Evolutionary conservation across 78 protist species (phyloP), one percentile per base, ranked within the genome.

Genomic region (Tieghemostelium lacteum): DNA sequence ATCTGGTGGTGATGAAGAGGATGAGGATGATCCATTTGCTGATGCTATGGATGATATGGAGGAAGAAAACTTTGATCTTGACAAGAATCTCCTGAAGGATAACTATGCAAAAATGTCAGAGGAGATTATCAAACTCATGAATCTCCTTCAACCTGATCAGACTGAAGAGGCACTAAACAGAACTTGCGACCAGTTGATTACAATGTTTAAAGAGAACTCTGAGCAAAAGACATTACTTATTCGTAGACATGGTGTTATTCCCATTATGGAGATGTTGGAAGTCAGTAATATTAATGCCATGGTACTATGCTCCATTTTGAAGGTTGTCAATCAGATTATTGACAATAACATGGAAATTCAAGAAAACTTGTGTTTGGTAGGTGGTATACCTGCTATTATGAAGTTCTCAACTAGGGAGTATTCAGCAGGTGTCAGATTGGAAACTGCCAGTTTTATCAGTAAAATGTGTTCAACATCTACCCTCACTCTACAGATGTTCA

Each of bases 381-480:
- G 98, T 45, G 97, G 86, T 70, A 72, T 96, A 7, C 97, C 98
- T 7, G 94, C 96, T 0, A 72, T 96, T 34, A 52, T 95, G 75
- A 39, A 49, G 26, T 96, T 73, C 39, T 64, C 96, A 22, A 74
- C 54, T 17, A 61, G 60, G 7, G 67, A 76, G 14, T 93, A 91
- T 63, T 37, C 71, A 26, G 24, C 66, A 14, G 31, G 42, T 0
- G 76, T 94, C 28, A 93, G 95, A 45, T 31, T 57, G 2, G 95
- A 96, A 71, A 94, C 96, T 29, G 96, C 96, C n/a, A 19, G 34
- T 0, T 96, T 96, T 52, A 34, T 95, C 10, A 85, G 73, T 36
- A 72, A 88, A 55, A 87, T 96, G 93, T 83, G 91, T 58, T 75
- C 94, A 22, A 60, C 73, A 20, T 77, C 94, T 3, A 55, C 94